These are phyloP conservation scores for Phytopythium cucurbitacearum DNA, from an alignment of 352 stramenopile species.

Conservation along the genomic window DNA sequence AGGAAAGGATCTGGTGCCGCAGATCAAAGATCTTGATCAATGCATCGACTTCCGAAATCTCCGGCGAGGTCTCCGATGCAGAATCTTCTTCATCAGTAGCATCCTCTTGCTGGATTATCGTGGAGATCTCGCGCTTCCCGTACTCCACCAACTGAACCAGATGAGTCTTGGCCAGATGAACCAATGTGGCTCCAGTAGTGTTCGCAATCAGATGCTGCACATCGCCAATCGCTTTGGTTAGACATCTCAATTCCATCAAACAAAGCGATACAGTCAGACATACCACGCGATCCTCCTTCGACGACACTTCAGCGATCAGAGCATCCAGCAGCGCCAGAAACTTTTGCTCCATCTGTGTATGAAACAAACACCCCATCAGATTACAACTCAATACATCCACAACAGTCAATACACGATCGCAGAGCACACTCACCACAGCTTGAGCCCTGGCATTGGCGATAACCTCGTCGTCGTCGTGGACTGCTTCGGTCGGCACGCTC, in stretches of 20 bases:
- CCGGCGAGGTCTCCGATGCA: slow-evolving; percentile 8
- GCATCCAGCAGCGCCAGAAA: slow-evolving; percentile 52
- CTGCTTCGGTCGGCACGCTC: not conserved
- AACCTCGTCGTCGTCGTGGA: not conserved
- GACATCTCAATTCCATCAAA: not conserved
- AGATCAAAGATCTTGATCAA: slow-evolving; percentile 72
- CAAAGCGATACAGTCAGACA: not conserved
- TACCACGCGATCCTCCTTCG: slow-evolving; percentile 47
- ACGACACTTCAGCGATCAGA: slow-evolving; percentile 59
- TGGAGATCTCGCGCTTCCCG: slow-evolving; percentile 44
- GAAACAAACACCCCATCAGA: not conserved
- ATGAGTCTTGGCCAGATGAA: slow-evolving; percentile 70
- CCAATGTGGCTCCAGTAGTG: slow-evolving; percentile 66
- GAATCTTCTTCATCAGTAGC: slow-evolving; percentile 19
- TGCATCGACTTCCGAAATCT: slow-evolving; percentile 56
- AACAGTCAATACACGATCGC: not conserved
- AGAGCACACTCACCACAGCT: not conserved
- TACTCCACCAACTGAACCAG: slow-evolving; percentile 59
- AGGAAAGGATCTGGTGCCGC: slow-evolving; percentile 69
- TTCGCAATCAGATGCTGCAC: slow-evolving; percentile 51
- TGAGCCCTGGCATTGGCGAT: not conserved
- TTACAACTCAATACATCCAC: not conserved
- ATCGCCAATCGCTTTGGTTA: not conserved
- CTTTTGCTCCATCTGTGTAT: slow-evolving; percentile 38
- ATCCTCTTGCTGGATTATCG: slow-evolving; percentile 23